Conservation (phyloP, 2,329 filamentous ascomycete genomes). For the Dendryphion nanum region DNA sequence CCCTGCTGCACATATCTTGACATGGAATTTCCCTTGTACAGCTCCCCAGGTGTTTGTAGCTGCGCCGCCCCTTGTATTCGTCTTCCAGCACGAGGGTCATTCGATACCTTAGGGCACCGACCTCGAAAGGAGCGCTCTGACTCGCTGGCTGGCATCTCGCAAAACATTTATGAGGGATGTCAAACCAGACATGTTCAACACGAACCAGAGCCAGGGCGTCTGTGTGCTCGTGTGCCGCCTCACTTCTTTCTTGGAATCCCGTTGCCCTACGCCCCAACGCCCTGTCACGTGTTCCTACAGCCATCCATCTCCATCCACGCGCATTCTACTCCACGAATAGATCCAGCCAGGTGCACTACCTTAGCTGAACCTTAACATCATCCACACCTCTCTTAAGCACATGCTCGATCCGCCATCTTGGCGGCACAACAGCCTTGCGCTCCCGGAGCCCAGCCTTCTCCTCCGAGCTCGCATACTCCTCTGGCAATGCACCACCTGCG, state of each 20-base stretch:
- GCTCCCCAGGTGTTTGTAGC: too few relatives aligned
- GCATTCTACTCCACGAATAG: neutral
- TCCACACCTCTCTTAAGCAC: constrained; percentile 71
- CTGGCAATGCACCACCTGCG: constrained; percentile 78
- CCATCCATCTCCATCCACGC: too few relatives aligned
- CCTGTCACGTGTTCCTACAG: constrained; percentile 11
- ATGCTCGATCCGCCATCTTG: constrained; percentile 76
- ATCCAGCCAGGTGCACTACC: constrained; percentile 44
- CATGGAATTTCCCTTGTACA: too few relatives aligned
- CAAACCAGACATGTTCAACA: too few relatives aligned
- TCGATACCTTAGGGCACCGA: neutral
- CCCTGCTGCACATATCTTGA: too few relatives aligned
- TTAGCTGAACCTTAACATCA: constrained; percentile 71
- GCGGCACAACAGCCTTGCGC: constrained; percentile 56
- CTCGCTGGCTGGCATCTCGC: too few relatives aligned
- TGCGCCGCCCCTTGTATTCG: too few relatives aligned
- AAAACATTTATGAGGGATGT: too few relatives aligned
- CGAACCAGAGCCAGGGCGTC: too few relatives aligned
- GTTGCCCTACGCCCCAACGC: constrained; percentile 4
- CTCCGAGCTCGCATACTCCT: constrained; percentile 67
- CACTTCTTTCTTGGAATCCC: neutral
- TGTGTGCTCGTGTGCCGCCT: neutral
- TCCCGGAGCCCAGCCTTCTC: constrained; percentile 54
- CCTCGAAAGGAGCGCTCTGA: neutral
- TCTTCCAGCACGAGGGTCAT: neutral